These are phyloP conservation scores for Pichia manshurica DNA, from an alignment of 805 yeast genomes.

Conservation along the genomic window DNA sequence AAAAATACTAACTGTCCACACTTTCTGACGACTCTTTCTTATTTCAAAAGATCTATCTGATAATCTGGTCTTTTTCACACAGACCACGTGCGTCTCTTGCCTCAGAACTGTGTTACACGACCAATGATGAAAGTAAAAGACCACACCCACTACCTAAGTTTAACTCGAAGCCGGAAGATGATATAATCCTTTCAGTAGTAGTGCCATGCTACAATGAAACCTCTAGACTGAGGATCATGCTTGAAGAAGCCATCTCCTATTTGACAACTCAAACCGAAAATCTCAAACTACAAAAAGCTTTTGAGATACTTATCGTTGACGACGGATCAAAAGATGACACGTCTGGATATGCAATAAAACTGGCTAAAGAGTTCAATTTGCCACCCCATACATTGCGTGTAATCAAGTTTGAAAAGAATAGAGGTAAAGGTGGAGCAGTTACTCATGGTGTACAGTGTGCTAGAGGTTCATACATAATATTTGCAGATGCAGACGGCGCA, in stretches of 20 bases:
- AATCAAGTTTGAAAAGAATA: constrained; percentile 60
- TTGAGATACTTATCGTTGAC: constrained; percentile 83
- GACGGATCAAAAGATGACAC: constrained; percentile 90
- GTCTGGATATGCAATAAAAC: constrained; percentile 58
- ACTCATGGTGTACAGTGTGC: constrained; percentile 81
- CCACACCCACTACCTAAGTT: constrained; percentile 32
- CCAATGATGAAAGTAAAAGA: constrained; percentile 36
- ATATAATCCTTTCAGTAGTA: constrained; percentile 61
- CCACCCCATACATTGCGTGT: constrained; percentile 62
- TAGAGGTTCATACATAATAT: constrained; percentile 67
- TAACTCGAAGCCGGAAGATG: constrained; percentile 31
- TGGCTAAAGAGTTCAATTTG: constrained; percentile 45
- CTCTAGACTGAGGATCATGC: constrained; percentile 60
- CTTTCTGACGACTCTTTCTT: background rate
- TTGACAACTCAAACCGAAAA: constrained; percentile 29
- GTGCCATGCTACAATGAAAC: constrained; percentile 94
- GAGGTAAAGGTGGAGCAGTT: constrained; percentile 98
- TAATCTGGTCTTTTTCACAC: constrained; percentile 50
- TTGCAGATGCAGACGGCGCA: constrained; percentile 99
- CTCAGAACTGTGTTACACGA: constrained; percentile 49
- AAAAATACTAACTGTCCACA: constrained; percentile 4
- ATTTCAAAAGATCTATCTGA: constrained; percentile 4
- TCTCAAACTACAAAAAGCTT: constrained; percentile 28
- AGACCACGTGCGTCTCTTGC: constrained; percentile 50
- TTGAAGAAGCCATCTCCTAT: constrained; percentile 59